Evolutionary conservation across 108 stramenopile genomes (phyloP), one percentile per base, ranked within the genome.

Genomic region (Fistulifera solaris): DNA sequence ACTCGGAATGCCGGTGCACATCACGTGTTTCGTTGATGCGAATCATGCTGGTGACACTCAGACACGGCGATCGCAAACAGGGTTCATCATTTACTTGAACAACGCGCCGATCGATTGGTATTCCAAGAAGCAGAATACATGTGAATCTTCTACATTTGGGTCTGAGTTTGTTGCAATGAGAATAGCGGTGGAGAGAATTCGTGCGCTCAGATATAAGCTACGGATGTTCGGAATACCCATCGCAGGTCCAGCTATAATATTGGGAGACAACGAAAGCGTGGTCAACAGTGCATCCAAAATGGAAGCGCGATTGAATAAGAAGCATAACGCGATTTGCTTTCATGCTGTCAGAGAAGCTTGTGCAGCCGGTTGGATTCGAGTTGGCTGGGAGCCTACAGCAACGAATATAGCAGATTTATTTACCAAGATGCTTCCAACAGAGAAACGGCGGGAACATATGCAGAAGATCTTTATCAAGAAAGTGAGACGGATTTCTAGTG

Each of bases 241-340:
- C 6, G 40, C 38, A 15, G 57, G 58, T 7, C 52, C 72, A 14
- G 15, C 72, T 5, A 7, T 8, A 21, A 24, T 58, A 16, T 7
- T 25, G 7, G 50, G 51, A 2, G 61, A 61, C 61, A 61, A 61
- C 39, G 56, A 46, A 64, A 60, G 64, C 14, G 68, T 71, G 40
- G 5, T 65, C 13, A 27, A 27, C 46, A 75, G 68, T 31, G 65
- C 75, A 24, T 43, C 62, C 10, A 41, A 38, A 5, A 75, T 75
- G 11, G 75, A 76, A 16, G 65, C 72, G 15, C 61, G 56, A 27
- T 40, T 76, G 57, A 81, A 73, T 47, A 81, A 81, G 73, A 77
- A 81, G 52, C 38, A 42, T 4, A 61, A 70, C 11, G 27, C 60
- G 16, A 53, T 81, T 10, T 45, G 54, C 15, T 81, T 76, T 55